Conservation (phyloP, 352 stramenopile genomes). For the Stramenopiles sp. region DNA sequence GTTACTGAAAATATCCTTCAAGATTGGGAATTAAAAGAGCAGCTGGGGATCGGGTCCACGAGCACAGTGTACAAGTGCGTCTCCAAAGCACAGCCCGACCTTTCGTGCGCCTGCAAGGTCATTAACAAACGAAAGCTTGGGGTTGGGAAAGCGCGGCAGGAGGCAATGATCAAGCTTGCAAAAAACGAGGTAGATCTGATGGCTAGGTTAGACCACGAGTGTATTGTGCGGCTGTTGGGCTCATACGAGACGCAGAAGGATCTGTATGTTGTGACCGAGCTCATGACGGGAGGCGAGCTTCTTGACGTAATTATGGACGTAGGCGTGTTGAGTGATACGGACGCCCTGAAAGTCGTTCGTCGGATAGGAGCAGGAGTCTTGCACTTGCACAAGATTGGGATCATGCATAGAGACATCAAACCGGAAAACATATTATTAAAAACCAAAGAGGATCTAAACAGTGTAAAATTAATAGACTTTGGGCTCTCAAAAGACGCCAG, state of each 20-base stretch:
- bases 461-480: slow-evolving; percentile 98
- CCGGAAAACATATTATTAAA: slow-evolving; percentile 62
- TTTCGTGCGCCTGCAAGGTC: not conserved
- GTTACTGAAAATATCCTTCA: not conserved
- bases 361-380: not conserved
- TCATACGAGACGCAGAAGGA: not conserved
- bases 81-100: not conserved
- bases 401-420: slow-evolving; percentile 67
- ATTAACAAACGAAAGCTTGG: not conserved
- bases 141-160: not conserved
- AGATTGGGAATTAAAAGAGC: not conserved
- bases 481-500: slow-evolving; percentile 71
- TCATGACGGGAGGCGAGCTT: slow-evolving; percentile 55
- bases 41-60: not conserved
- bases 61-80: not conserved
- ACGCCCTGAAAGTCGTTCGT: not conserved
- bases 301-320: slow-evolving; percentile 65
- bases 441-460: slow-evolving; percentile 42
- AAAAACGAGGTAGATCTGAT: not conserved
- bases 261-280: slow-evolving; percentile 40
- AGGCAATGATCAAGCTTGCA: not conserved
- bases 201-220: not conserved
- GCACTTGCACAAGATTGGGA: slow-evolving; percentile 48
- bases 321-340: not conserved
- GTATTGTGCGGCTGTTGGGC: not conserved